Conservation (phyloP, 1,284 basidiomycete genomes). For the Afroboletus lepidellus region DNA sequence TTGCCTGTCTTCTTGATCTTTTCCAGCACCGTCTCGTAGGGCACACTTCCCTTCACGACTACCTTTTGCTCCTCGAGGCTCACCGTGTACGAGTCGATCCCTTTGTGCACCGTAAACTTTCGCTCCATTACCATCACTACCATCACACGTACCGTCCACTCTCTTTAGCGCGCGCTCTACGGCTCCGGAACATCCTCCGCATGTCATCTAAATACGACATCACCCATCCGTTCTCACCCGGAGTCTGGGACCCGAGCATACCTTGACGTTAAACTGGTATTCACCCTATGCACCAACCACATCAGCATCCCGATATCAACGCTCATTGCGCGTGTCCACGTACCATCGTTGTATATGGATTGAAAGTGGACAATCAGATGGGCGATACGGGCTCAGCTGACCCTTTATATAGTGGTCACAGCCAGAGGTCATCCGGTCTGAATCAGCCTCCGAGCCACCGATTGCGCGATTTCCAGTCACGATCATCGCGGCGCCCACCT, state of each 20-base stretch:
- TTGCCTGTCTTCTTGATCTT: conserved; percentile 90
- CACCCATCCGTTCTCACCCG: neutral
- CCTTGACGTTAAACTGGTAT: conserved; percentile 35
- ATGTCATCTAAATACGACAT: conserved; percentile 65
- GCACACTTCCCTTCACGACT: conserved; percentile 57
- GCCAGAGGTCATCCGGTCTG: neutral
- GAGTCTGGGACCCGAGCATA: neutral
- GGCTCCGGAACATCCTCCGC: conserved; percentile 79
- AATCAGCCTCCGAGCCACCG: conserved; percentile 7
- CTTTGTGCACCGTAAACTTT: conserved; percentile 33
- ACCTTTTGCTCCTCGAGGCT: conserved; percentile 72
- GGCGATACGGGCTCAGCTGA: neutral
- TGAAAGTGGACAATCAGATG: neutral
- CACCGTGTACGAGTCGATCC: conserved; percentile 56
- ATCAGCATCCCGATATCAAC: conserved; percentile 5
- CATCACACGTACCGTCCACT: conserved; percentile 51
- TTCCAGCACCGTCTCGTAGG: conserved; percentile 66
- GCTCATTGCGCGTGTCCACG: neutral
- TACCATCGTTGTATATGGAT: conserved; percentile 26
- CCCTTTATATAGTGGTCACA: conserved; percentile 11
- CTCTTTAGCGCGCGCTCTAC: conserved; percentile 71
- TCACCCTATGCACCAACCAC: conserved; percentile 11
- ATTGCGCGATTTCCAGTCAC: conserved; percentile 1
- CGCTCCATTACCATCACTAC: neutral
- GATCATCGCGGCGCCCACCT: neutral